Evolutionary conservation across 2,329 filamentous ascomycete genomes (phyloP).

Genomic region (Ilyonectria sp.): DNA sequence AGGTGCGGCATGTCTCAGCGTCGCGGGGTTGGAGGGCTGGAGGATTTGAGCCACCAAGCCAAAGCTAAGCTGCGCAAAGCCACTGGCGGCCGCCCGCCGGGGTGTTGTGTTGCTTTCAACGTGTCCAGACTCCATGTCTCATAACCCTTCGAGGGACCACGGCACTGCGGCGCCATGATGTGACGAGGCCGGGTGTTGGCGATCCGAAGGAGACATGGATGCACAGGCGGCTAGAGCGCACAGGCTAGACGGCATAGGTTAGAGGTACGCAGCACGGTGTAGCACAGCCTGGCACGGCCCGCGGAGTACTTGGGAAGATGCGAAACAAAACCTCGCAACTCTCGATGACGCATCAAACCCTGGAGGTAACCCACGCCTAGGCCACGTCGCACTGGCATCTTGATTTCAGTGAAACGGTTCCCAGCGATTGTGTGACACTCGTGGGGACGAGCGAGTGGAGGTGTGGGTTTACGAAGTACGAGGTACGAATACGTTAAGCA

Average conservation of each 20-base stretch:
- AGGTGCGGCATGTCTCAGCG: not conserved
- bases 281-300: not conserved
- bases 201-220: slow-evolving; percentile 4
- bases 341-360: too few species aligned
- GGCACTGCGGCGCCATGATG: not conserved
- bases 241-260: not conserved
- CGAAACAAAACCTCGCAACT: too few species aligned
- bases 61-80: slow-evolving; percentile 1
- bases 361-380: not conserved
- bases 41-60: not conserved
- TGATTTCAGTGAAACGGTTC: not conserved
- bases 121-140: not conserved
- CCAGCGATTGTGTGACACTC: not conserved
- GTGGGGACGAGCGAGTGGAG: too few species aligned
- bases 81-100: not conserved
- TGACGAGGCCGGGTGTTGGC: not conserved
- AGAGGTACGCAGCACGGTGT: not conserved
- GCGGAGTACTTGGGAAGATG: too few species aligned
- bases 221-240: not conserved
- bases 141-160: not conserved
- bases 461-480: not conserved
- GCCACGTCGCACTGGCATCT: too few species aligned
- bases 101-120: not conserved
- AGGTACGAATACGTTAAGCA: not conserved
- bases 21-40: not conserved